phyloP scores from a whole-genome alignment of 2,329 filamentous ascomycete genomes.

The Keithomyces neogunnii region DNA sequence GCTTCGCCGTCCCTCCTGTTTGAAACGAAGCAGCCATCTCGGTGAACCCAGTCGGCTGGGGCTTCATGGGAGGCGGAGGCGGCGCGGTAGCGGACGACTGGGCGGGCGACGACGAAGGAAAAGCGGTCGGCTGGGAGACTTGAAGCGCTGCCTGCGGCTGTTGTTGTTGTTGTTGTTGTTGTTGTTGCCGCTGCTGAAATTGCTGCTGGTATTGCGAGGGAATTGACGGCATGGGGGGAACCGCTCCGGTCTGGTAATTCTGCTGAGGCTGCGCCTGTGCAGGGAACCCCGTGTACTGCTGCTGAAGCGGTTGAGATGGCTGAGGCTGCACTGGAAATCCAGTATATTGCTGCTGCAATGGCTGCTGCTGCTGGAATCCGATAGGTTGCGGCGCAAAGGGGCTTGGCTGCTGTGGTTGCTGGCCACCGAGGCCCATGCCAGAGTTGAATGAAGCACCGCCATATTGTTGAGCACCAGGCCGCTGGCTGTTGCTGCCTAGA shows the following conservation, averaged over 20 bases:
- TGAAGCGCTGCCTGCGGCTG: constrained; percentile 24
- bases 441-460: constrained; percentile 30
- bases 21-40: constrained; percentile 62
- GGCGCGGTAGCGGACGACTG: constrained; percentile 39
- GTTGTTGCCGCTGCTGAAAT: constrained; percentile 43
- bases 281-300: constrained; percentile 61
- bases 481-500: constrained; percentile 68
- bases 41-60: constrained; percentile 57
- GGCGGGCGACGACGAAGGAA: constrained; percentile 37
- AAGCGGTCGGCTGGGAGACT: constrained; percentile 35
- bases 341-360: constrained; percentile 50
- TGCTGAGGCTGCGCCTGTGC: constrained; percentile 43
- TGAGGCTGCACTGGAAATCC: constrained; percentile 47
- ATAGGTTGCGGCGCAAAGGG: constrained; percentile 52
- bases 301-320: constrained; percentile 46
- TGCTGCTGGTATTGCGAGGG: constrained; percentile 54
- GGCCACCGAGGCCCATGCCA: constrained; percentile 44
- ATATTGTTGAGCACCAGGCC: constrained; percentile 53
- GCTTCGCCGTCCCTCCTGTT: constrained; percentile 35
- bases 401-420: constrained; percentile 38
- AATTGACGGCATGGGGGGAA: constrained; percentile 51
- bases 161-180: constrained; percentile 28
- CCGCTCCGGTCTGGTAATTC: constrained; percentile 49
- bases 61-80: constrained; percentile 52
- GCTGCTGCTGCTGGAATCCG: constrained; percentile 41